phyloP scores from a whole-genome alignment of 1,284 basidiomycete species.

The Moniliophthora roreri region DNA sequence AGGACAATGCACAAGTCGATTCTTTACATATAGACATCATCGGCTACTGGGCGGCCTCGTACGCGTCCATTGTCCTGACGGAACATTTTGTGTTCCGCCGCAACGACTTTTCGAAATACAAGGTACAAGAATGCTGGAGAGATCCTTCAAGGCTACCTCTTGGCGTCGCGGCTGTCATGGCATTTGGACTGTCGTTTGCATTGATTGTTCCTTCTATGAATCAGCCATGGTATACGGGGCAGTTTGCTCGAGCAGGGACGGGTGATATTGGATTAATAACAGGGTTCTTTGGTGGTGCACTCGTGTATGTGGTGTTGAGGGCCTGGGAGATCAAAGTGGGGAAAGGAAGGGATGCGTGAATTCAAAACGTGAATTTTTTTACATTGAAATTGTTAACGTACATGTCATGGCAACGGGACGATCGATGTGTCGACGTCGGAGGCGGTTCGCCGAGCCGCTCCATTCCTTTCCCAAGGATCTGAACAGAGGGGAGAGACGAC shows the following conservation, averaged over 20 bases:
- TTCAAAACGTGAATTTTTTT: not conserved
- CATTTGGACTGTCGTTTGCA: constrained; percentile 45
- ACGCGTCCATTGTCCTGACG: constrained; percentile 49
- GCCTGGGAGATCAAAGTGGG: constrained; percentile 33
- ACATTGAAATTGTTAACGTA: no score
- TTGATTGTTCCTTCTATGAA: constrained; percentile 58
- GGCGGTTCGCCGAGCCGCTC: no score
- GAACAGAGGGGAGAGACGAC: no score
- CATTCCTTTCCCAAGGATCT: no score
- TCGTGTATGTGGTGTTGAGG: constrained; percentile 38
- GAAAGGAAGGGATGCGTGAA: not conserved
- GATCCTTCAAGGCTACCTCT: constrained; percentile 37
- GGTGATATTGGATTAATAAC: constrained; percentile 59
- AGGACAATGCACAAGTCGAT: constrained; percentile 9
- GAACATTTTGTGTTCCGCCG: constrained; percentile 60
- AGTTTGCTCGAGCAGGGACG: constrained; percentile 37
- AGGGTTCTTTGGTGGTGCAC: constrained; percentile 40
- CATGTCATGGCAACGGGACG: no score
- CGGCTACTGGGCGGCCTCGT: constrained; percentile 63
- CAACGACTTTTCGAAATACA: constrained; percentile 25
- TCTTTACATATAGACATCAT: constrained; percentile 37
- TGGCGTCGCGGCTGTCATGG: constrained; percentile 47
- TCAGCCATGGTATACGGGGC: constrained; percentile 54
- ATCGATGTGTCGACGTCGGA: no score
- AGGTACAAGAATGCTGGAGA: constrained; percentile 42